Base-by-base conservation (phyloP, 768 basidiomycete genomes). In the Agrocybe pediades region DNA sequence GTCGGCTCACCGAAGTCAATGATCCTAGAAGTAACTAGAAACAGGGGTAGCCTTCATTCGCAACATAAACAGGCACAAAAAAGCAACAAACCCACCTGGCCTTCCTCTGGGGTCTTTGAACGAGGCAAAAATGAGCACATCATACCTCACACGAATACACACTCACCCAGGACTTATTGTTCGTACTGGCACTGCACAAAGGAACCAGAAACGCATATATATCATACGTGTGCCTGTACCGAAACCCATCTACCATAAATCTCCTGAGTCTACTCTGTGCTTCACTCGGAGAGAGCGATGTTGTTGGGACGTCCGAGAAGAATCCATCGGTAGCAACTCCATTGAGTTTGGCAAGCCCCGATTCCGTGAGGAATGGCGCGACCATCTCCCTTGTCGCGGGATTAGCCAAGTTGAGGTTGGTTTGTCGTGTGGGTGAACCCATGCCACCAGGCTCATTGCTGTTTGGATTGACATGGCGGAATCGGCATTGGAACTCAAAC, bases 401-500 rank as follows among this genome's bases (percentile, higher is more conserved):
- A 36, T 36, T 36, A n/a, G 26, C 54, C n/a, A 61, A 50, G 33
- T 50, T 65, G 42, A 23, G 1, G 33, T 11, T 29, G 58, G 20
- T 29, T 15, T 20, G 53, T 21, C 26, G 40, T 2, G 44, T 11
- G 7, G 46, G n/a, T 6, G 44, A 25, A 6, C 36, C 17, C 21
- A 19, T 7, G 54, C 40, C 13, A 36, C 40, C 57, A 23, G 51
- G 40, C 17, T 30, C 30, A 6, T 39, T 21, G 27, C 25, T 49
- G 57, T 57, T 19, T 56, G 29, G 19, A 42, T 21, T 43, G 54
- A 57, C 60, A 54, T 85, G 84, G 20, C 45, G 53, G 58, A 64
- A 83, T 29, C 58, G 68, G 64, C 83, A 85, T 1, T 61, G 59
- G 48, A 79, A 81, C 42, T 76, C 79, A 13, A 64, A 63, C n/a